Conservation (phyloP, 768 basidiomycete genomes). For the Naganishia vaughanmartiniae region DNA sequence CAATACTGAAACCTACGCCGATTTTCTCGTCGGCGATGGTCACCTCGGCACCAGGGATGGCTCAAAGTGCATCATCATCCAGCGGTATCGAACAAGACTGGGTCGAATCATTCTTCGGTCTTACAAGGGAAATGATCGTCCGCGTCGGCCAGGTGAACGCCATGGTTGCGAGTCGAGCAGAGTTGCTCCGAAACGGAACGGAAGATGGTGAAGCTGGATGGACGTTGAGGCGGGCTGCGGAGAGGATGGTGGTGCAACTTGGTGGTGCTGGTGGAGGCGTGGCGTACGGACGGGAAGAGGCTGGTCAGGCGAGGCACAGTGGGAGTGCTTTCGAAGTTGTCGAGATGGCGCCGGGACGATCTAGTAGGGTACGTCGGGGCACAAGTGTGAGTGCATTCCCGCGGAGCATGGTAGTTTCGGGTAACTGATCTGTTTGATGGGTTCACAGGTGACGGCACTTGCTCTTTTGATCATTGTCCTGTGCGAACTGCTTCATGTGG, state of each 20-base stretch:
- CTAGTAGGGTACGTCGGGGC: conserved; percentile 17
- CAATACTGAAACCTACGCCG: background rate
- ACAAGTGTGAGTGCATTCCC: background rate
- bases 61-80: background rate
- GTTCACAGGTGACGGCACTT: conserved; percentile 17
- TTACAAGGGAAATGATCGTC: conserved; percentile 22
- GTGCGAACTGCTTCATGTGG: conserved; percentile 28
- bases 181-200: background rate
- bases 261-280: too few species aligned
- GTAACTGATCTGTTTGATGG: background rate
- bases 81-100: conserved; percentile 14
- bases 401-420: too few species aligned
- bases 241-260: background rate
- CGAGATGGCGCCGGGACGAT: conserved; percentile 18
- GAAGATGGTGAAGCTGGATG: background rate
- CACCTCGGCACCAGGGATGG: background rate
- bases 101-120: conserved; percentile 32
- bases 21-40: background rate
- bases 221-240: background rate
- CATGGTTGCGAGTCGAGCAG: conserved; percentile 17
- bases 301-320: background rate
- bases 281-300: background rate
- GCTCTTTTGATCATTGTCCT: conserved; percentile 26
- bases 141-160: conserved; percentile 23
- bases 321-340: background rate